Evolutionary conservation across 108 stramenopile species (phyloP), one percentile per base, ranked within the genome.

Genomic region (Conticribra guillardii): DNA sequence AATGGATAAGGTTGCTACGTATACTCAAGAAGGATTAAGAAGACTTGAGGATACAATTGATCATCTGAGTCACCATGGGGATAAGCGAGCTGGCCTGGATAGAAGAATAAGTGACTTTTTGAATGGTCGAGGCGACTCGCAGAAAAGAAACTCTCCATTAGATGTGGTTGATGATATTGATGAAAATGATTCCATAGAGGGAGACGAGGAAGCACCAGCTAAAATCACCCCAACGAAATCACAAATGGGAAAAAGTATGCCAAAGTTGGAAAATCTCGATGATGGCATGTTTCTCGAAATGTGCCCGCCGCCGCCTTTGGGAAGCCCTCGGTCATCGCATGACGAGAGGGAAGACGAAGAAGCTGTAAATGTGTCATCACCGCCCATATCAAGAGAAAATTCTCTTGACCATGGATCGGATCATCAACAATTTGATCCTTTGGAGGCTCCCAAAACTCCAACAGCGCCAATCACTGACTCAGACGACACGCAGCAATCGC

Each of bases 1-100:
- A 19, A 81, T 91, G 32, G 81, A 90, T 52, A 86, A 88, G 62
- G 60, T 95, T n/a, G 79, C 85, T 2, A 82, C 50, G 28, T 81
- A 67, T 41, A 84, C 81, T 23, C 72, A 73, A 62, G 74, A 74
- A 71, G 82, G 81, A 21, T 57, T 76, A 33, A 85, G 57, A 55
- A 83, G 58, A 62, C 79, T 84, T n/a, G 60, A 79, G 28, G 80
- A 85, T 61, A 74, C 85, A 23, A 76, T 89, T 19, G 73, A 79
- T 62, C 60, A 65, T 53, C 32, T 78, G 9, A 78, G 76, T 29
- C 49, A 59, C 55, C 76, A 78, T 37, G 76, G 68, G 9, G 69
- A 78, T 52, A 78, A 65, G 55, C 28, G 49, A 33, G 62, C 24
- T 41, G 48, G 30, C 28, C 45, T 70, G 44, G 69, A 78, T 1